These are phyloP conservation scores for Yarrowia galli DNA, from an alignment of 1,139 yeast species.

Conservation along the genomic window DNA sequence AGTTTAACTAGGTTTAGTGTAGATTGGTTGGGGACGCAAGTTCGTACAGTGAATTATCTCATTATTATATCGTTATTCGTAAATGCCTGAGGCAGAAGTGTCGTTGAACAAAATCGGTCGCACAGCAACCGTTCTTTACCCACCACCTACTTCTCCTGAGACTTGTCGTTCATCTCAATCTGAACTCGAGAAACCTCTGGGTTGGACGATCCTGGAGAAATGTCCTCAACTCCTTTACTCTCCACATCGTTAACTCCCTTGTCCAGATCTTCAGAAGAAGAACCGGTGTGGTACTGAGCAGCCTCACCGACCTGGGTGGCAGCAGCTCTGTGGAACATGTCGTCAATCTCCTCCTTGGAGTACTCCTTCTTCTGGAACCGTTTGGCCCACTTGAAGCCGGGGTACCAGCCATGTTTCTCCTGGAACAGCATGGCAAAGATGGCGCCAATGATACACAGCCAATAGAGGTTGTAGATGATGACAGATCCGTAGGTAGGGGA, in stretches of 20 bases:
- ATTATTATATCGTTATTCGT: no score
- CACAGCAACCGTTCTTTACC: no score
- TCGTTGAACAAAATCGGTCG: no score
- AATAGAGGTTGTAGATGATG: conserved; percentile 80
- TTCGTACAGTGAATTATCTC: no score
- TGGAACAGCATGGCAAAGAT: conserved; percentile 61
- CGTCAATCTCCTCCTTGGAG: conserved; percentile 25
- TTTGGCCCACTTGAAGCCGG: conserved; percentile 43
- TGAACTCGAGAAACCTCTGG: not conserved
- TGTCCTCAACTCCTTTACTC: not conserved
- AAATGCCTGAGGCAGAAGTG: no score
- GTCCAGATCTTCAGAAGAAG: conserved; percentile 4
- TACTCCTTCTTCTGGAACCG: conserved; percentile 45
- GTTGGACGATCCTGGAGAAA: not conserved
- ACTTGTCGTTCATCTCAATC: conserved; percentile 7
- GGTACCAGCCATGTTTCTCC: conserved; percentile 58
- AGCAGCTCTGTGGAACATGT: conserved; percentile 34
- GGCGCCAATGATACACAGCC: conserved; percentile 68
- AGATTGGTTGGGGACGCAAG: no score
- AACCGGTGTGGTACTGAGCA: conserved; percentile 16
- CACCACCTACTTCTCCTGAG: not conserved
- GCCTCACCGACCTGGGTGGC: conserved; percentile 18
- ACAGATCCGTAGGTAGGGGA: conserved; percentile 90
- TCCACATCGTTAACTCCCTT: not conserved
- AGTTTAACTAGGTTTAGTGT: no score